Base-by-base conservation (phyloP, 495 filamentous ascomycete genomes). In the Xanthoparmelia taractica region DNA sequence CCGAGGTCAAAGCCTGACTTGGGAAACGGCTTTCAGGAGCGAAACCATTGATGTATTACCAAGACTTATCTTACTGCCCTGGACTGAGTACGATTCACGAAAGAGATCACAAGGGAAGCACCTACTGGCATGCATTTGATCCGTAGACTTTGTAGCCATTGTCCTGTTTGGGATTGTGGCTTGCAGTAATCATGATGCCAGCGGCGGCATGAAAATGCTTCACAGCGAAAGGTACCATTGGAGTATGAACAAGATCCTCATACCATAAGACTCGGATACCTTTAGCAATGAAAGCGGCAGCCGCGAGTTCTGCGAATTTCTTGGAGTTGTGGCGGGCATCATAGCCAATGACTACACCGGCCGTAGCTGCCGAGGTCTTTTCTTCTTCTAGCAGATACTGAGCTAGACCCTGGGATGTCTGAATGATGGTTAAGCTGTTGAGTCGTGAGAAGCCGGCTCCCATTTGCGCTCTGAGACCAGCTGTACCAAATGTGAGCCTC, bases 161-260 rank as follows among this genome's bases (percentile, higher is more conserved):
- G 70, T 90, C 86, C 64, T 82, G 73, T 25, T 83, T 80, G 57
- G 87, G 87, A 66, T 90, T 90, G 71, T 88, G 85, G 64, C 82
- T 85, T 31, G 87, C 87, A 52, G 87, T 89, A 56, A 89, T 78
- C 87, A 90, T 89, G 29, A 90, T 74, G 48, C 87, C 87, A 37
- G 84, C 87, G 11, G 79, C 80, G 59, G 87, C 83, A 41, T 73
- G 71, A 59, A 84, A 73, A 57, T 82, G 69, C 3, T 72, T 76
- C 50, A 89, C 81, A 6, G 79, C 83, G 70, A 87, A 90, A 5
- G 87, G 82, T n/a, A 90, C 84, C 62, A 87, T 71, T 23, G 87
- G 87, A 20, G 87, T 90, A 38, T 84, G 82, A 2, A 82, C 81
- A 10, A 77, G 64, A 33, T 72, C 66, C 12, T 81, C 77, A 59